Conservation (phyloP, 257 asterid species). For the Verbascum thapsus region DNA sequence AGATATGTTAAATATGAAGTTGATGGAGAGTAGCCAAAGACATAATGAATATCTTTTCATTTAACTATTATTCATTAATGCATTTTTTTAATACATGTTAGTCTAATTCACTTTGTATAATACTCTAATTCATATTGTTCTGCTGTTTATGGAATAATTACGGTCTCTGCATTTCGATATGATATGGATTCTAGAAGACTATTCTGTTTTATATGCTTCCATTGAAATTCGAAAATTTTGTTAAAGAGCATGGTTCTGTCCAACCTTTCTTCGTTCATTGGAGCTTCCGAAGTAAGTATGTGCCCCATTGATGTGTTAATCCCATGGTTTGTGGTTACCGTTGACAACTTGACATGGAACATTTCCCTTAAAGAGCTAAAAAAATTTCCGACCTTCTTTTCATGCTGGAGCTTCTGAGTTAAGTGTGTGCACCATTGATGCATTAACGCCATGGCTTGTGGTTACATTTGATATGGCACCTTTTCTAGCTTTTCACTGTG, state of each 20-base stretch:
- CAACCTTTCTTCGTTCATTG: neutral
- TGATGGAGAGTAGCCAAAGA: slow-evolving; percentile 24
- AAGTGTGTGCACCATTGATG: too few relatives aligned
- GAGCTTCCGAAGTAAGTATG: neutral
- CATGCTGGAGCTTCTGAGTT: too few relatives aligned
- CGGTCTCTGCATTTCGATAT: slow-evolving; percentile 8
- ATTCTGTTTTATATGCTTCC: neutral
- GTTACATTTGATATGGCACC: neutral
- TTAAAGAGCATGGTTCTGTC: neutral
- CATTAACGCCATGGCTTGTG: too few relatives aligned
- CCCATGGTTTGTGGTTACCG: neutral
- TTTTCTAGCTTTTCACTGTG: too few relatives aligned
- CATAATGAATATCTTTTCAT: slow-evolving; percentile 8
- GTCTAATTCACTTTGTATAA: neutral
- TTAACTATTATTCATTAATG: neutral
- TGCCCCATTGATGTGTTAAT: neutral
- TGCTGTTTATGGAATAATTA: slow-evolving; percentile 19
- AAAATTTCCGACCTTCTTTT: too few relatives aligned
- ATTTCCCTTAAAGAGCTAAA: too few relatives aligned
- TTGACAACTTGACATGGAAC: too few relatives aligned
- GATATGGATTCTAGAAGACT: neutral
- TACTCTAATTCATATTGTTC: neutral
- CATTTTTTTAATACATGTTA: neutral
- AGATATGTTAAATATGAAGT: slow-evolving; percentile 26
- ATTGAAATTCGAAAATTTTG: neutral